These are phyloP conservation scores for Exidia glandulosa DNA, from an alignment of 768 basidiomycete species.

Conservation along the genomic window DNA sequence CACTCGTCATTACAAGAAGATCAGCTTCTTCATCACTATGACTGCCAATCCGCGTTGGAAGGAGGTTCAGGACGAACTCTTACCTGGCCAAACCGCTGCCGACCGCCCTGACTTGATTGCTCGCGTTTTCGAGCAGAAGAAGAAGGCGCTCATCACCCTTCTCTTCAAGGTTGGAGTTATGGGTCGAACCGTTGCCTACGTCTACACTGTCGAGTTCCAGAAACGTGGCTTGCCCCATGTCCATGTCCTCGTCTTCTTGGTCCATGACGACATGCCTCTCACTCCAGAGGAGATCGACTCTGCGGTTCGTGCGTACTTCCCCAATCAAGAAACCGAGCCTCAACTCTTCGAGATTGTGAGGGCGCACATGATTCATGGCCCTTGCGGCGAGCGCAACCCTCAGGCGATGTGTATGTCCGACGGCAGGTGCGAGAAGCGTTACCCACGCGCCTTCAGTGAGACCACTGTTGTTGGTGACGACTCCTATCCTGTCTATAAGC, in stretches of 20 bases:
- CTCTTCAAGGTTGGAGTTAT: conserved; percentile 27
- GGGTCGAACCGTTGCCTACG: conserved; percentile 30
- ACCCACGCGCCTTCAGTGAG: conserved; percentile 28
- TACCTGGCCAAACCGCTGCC: conserved; percentile 26
- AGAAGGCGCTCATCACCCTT: conserved; percentile 22
- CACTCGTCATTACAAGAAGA: conserved; percentile 21
- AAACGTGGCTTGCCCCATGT: conserved; percentile 45
- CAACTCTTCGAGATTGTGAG: conserved; percentile 27
- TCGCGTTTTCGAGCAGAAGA: conserved; percentile 35
- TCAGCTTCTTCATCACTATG: conserved; percentile 41
- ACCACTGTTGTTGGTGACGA: conserved; percentile 26
- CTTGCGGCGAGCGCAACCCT: conserved; percentile 28
- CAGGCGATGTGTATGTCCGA: conserved; percentile 31
- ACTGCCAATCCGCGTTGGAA: conserved; percentile 42
- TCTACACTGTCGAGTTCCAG: conserved; percentile 49
- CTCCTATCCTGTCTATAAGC: conserved; percentile 29
- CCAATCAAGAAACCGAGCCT: conserved; percentile 29
- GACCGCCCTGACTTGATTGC: conserved; percentile 39
- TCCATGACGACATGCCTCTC: conserved; percentile 20
- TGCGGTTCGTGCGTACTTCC: conserved; percentile 30
- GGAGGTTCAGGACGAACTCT: conserved; percentile 28
- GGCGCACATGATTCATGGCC: conserved; percentile 36
- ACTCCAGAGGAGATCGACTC: conserved; percentile 28
- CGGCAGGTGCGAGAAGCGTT: conserved; percentile 31
- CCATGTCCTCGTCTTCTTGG: conserved; percentile 37